phyloP scores from a whole-genome alignment of 2,329 filamentous ascomycete species.

The Ceratocystis harringtonii region DNA sequence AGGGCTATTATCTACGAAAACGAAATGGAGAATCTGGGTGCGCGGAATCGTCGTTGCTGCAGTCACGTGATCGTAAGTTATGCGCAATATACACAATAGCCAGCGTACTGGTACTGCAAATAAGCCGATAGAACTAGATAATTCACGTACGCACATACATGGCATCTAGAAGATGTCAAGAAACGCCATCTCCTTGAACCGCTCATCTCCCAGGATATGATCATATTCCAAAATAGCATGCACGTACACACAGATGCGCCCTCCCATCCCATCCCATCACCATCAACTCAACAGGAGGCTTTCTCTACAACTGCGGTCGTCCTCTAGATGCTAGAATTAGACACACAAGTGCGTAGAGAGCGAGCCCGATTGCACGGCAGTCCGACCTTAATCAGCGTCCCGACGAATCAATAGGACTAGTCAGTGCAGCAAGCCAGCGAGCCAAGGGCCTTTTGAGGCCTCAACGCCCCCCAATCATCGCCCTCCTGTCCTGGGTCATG shows the following conservation, averaged over 20 bases:
- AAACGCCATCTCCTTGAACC: neutral
- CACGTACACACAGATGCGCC: neutral
- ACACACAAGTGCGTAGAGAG: neutral
- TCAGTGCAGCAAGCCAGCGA: neutral
- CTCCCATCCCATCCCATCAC: neutral
- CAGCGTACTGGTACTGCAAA: too few relatives aligned
- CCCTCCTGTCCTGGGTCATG: neutral
- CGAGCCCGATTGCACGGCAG: neutral
- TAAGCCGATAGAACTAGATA: too few relatives aligned
- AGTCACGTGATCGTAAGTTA: too few relatives aligned
- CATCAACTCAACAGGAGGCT: neutral
- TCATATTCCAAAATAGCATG: neutral
- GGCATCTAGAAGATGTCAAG: neutral
- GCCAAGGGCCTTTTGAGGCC: neutral
- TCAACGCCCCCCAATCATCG: neutral
- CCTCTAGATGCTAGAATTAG: too few relatives aligned
- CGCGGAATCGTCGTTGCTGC: too few relatives aligned
- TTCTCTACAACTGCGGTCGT: too few relatives aligned
- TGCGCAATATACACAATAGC: too few relatives aligned
- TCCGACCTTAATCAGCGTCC: neutral
- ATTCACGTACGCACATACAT: neutral
- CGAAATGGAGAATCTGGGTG: too few relatives aligned
- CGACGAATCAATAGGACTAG: neutral
- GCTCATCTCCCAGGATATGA: neutral
- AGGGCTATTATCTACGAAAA: too few relatives aligned